Evolutionary conservation across 176 grass and related monocot genomes (phyloP), one percentile per base, ranked within the genome.

Genomic region (Chloris gayana): DNA sequence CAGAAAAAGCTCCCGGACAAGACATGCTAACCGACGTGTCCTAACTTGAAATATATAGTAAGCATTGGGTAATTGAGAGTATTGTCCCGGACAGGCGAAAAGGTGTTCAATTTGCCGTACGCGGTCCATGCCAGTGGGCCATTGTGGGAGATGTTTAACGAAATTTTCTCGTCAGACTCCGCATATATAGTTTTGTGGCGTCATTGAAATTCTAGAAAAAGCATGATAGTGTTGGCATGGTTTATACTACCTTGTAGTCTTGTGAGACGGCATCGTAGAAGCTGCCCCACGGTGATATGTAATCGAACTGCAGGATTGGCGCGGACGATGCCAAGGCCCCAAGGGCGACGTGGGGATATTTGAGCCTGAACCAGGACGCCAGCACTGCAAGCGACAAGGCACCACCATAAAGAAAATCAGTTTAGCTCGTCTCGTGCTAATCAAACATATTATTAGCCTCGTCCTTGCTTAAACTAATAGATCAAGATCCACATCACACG

Each of bases 341-440:
- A 85, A 98, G 84, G 72, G 92, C 27, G 12, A 98, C 77, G n/a
- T 95, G 96, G 22, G 96, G 96, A 68, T 98, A 98, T 82, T 98
- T 98, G 21, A 98, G 71, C 82, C 96, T 90, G 93, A 98, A 95
- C 96, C 96, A 98, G 1, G 96, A 89, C 14, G 96, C 90, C 70
- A 98, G 45, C 96, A 94, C 92, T 93, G 3, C 58, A 51, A 51
- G 71, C 78, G 73, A 89, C 44, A 56, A 18, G 1, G 79, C 17
- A 53, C 53, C 17, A 3, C 33, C 70, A 70, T 3, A 88, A 82
- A 61, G 34, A 56, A 79, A 9, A 9, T 46, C 12, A 3, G 4
- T 46, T 61, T 6, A 49, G 13, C 2, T 47, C 14, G 38, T 34
- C 67, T 38, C 7, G 13, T 68, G 1, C 67, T 58, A 60, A 47